Evolutionary conservation across 2,329 filamentous ascomycete species (phyloP).

Genomic region (Basipetospora chlamydospora): DNA sequence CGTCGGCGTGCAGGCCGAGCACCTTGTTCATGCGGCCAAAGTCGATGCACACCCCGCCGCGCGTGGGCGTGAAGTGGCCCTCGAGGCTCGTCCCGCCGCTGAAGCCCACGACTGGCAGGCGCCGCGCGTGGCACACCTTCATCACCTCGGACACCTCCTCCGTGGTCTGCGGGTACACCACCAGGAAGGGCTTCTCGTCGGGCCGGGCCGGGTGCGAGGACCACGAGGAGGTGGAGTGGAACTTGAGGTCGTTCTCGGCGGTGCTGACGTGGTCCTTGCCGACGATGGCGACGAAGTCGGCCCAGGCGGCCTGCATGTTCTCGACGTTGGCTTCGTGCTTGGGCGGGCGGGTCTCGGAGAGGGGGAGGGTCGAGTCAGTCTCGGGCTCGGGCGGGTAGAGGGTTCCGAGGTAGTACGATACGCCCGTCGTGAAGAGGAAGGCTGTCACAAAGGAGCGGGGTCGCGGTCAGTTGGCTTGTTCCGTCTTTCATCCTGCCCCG

Average conservation of each 20-base stretch:
- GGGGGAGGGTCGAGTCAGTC: slow-evolving; percentile 43
- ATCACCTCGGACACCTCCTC: slow-evolving; percentile 77
- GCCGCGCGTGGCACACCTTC: slow-evolving; percentile 69
- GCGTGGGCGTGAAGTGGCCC: slow-evolving; percentile 73
- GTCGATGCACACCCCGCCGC: slow-evolving; percentile 73
- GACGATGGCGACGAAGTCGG: slow-evolving; percentile 50
- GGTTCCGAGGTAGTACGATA: slow-evolving; percentile 45
- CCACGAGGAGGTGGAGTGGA: slow-evolving; percentile 48
- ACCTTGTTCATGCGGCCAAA: slow-evolving; percentile 78
- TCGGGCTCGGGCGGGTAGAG: slow-evolving; percentile 35
- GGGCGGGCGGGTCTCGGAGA: slow-evolving; percentile 33
- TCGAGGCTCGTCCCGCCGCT: slow-evolving; percentile 82
- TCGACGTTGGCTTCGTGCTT: slow-evolving; percentile 43
- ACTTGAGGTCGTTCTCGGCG: slow-evolving; percentile 34
- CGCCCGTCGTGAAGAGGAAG: slow-evolving; percentile 33
- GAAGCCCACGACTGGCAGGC: slow-evolving; percentile 76
- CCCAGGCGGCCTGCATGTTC: slow-evolving; percentile 55
- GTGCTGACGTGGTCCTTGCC: slow-evolving; percentile 53
- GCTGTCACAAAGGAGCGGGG: too few species aligned
- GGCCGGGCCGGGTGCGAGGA: slow-evolving; percentile 39
- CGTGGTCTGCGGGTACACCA: slow-evolving; percentile 64
- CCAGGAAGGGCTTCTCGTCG: slow-evolving; percentile 44
- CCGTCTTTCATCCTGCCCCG: too few species aligned
- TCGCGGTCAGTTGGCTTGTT: too few species aligned
- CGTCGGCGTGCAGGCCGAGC: slow-evolving; percentile 59